Evolutionary conservation across 208 protist genomes (phyloP).

Genomic region (Leishmania amazonensis): DNA sequence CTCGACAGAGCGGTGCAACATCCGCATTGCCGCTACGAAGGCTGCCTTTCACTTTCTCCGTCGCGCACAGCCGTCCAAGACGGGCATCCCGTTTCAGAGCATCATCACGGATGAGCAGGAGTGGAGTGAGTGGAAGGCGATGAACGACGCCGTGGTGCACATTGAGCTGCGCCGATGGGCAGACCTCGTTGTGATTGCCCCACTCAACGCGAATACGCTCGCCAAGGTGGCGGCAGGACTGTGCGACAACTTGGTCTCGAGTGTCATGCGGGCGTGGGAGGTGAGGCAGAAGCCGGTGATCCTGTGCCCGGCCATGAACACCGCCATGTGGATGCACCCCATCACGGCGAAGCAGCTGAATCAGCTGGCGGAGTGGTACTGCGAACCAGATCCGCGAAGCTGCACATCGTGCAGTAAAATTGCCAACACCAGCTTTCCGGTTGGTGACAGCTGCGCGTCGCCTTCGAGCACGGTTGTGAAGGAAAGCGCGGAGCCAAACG

Average conservation of each 20-base stretch:
- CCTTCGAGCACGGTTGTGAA: neutral
- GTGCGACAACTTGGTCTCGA: slow-evolving; percentile 96
- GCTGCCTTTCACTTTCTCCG: slow-evolving; percentile 79
- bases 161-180: slow-evolving; percentile 95
- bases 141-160: slow-evolving; percentile 92
- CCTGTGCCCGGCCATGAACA: slow-evolving; percentile 99
- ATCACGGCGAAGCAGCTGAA: slow-evolving; percentile 84
- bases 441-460: neutral
- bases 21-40: slow-evolving; percentile 85
- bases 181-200: slow-evolving; percentile 95
- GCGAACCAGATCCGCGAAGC: neutral
- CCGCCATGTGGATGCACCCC: slow-evolving; percentile 97
- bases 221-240: slow-evolving; percentile 95
- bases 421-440: neutral
- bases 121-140: slow-evolving; percentile 80
- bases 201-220: slow-evolving; percentile 97
- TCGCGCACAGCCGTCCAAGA: slow-evolving; percentile 61
- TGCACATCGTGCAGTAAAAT: neutral
- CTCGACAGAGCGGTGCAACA: slow-evolving; percentile 55
- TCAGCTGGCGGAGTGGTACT: slow-evolving; percentile 66
- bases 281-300: slow-evolving; percentile 90
- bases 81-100: slow-evolving; percentile 67
- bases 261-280: slow-evolving; percentile 96
- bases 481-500: neutral
- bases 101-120: slow-evolving; percentile 88